phyloP scores from a whole-genome alignment of 2,329 filamentous ascomycete species.

The Colletotrichum chrysophilum region DNA sequence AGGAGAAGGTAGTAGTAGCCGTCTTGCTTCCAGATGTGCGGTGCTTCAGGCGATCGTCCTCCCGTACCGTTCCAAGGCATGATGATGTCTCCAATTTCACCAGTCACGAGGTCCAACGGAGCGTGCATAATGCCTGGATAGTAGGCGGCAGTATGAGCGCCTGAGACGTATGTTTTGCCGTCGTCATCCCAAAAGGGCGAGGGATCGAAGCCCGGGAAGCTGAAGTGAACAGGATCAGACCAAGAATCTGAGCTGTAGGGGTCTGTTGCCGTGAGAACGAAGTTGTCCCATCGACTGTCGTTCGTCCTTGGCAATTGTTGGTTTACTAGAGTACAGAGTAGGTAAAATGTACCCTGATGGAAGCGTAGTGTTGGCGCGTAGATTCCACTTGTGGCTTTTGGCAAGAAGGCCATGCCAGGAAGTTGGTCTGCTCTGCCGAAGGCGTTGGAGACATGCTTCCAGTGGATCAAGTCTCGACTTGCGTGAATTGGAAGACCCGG shows the following conservation, averaged over 20 bases:
- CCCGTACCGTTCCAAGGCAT: conserved; percentile 55
- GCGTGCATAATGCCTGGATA: conserved; percentile 40
- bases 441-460: conserved; percentile 48
- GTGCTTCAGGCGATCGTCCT: conserved; percentile 51
- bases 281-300: conserved; percentile 16
- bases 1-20: conserved; percentile 58
- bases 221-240: conserved; percentile 30
- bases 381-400: conserved; percentile 39
- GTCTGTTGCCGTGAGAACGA: conserved; percentile 22
- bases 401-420: conserved; percentile 35
- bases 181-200: conserved; percentile 62
- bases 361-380: conserved; percentile 54
- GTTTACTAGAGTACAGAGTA: conserved; percentile 40
- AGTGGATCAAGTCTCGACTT: conserved; percentile 54
- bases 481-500: conserved; percentile 59
- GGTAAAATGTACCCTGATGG: conserved; percentile 46
- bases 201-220: conserved; percentile 44
- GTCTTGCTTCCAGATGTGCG: conserved; percentile 58
- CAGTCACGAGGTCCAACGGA: conserved; percentile 44
- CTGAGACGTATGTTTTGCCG: conserved; percentile 56
- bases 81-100: conserved; percentile 39
- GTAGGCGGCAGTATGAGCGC: conserved; percentile 31
- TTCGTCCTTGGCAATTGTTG: conserved; percentile 1
- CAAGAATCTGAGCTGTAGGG: conserved; percentile 26
- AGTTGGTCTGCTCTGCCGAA: conserved; percentile 47